Percentiles rank a stretch among this genome's conserved stretches.
Conservation (phyloP, 2,329 filamentous ascomycete species). For the Clonostachys sp. region DNA sequence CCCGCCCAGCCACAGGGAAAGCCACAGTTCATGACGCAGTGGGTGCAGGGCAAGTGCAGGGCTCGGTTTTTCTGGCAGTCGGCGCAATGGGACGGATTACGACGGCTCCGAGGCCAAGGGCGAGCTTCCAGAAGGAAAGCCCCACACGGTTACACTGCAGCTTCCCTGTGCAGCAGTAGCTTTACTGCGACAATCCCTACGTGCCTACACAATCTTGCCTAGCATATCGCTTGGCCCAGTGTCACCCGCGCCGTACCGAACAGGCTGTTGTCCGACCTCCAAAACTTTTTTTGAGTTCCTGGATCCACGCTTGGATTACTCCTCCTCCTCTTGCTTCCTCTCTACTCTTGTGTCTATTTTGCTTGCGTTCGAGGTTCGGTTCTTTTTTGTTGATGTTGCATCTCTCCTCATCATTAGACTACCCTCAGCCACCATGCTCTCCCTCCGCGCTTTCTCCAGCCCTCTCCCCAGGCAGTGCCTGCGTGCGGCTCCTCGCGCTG, state of each 20-base stretch:
- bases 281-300: slow-evolving; percentile 3
- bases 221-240: too few species aligned
- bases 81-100: slow-evolving; percentile 6
- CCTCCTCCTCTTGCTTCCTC: too few species aligned
- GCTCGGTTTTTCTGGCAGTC: too few species aligned
- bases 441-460: slow-evolving; percentile 71
- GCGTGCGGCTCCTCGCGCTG: slow-evolving; percentile 59
- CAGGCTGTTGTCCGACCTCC: slow-evolving; percentile 1
- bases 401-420: background rate
- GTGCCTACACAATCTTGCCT: too few species aligned
- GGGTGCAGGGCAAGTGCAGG: too few species aligned
- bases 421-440: slow-evolving; percentile 64
- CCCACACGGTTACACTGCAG: background rate
- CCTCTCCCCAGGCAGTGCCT: slow-evolving; percentile 76
- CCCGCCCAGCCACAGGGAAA: too few species aligned
- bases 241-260: too few species aligned
- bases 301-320: too few species aligned
- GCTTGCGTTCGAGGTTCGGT: slow-evolving; percentile 1
- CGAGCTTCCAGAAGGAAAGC: background rate
- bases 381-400: slow-evolving; percentile 1
- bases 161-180: slow-evolving; percentile 1
- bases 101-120: slow-evolving; percentile 21
- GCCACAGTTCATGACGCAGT: too few species aligned
- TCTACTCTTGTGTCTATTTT: background rate
- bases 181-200: slow-evolving; percentile 1